phyloP scores from a whole-genome alignment of 108 stramenopile genomes.

The Skeletonema grethae region DNA sequence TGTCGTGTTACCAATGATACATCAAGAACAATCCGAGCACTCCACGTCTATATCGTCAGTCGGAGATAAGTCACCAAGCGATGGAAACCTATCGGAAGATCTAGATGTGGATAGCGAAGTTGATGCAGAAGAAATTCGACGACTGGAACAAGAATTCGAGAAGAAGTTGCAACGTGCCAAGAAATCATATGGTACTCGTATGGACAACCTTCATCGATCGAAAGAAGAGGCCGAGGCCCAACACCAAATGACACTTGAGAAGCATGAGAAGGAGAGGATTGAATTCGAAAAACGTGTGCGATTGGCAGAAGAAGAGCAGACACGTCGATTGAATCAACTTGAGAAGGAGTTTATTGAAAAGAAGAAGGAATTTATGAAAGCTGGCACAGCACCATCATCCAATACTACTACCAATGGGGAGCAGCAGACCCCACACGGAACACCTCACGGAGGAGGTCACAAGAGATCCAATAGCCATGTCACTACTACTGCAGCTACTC shows the following conservation, averaged over 20 bases:
- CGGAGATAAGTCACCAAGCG: background rate
- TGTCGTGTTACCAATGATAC: slow-evolving; percentile 5
- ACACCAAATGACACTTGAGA: slow-evolving; percentile 83
- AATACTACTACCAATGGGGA: background rate
- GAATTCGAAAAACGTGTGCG: slow-evolving; percentile 87
- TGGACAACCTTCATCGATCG: slow-evolving; percentile 85
- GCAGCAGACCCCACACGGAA: slow-evolving; percentile 38
- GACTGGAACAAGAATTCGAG: slow-evolving; percentile 76
- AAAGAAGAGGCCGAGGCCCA: slow-evolving; percentile 79
- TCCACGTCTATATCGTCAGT: background rate
- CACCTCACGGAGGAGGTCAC: slow-evolving; percentile 32
- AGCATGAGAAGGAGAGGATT: slow-evolving; percentile 82
- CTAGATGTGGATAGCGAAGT: slow-evolving; percentile 49
- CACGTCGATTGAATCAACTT: slow-evolving; percentile 71
- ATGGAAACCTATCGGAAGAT: slow-evolving; percentile 22
- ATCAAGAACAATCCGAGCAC: slow-evolving; percentile 6
- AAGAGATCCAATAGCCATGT: slow-evolving; percentile 40
- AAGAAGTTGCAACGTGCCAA: slow-evolving; percentile 80
- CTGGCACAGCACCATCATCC: background rate
- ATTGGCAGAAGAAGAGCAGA: slow-evolving; percentile 82
- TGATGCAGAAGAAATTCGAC: slow-evolving; percentile 63
- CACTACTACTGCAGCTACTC: background rate
- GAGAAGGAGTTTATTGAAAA: slow-evolving; percentile 60
- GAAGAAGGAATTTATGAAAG: slow-evolving; percentile 33
- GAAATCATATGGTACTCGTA: slow-evolving; percentile 81